Base-by-base conservation (phyloP, 345 rosid genomes). In the Aquilaria malaccensis region DNA sequence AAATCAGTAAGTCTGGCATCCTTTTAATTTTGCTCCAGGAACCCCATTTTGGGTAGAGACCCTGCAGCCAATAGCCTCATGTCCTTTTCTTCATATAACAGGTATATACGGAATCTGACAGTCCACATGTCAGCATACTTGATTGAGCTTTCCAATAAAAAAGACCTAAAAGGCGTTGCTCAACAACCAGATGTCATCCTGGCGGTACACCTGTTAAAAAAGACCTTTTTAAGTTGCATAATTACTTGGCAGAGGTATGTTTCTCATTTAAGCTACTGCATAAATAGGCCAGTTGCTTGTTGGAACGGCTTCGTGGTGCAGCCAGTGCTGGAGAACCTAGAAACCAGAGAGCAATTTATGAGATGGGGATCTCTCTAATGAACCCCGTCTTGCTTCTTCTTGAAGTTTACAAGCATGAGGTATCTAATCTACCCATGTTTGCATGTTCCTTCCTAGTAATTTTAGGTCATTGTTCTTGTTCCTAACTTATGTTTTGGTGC, bases 221-320 rank as follows among this genome's bases (percentile, higher is more conserved):
- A 62, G 22, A 60, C 61, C 46, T 65, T 50, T 12, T 22, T 37
- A 45, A 55, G 59, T 47, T 67, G 33, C 32, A 15, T 33, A 62
- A 55, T 63, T 64, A 48, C 29, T 73, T 54, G 11, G 59, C 45
- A 43, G 50, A 30, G 70, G 65, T 55, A 29, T 46, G 22, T 58
- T 70, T 52, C 65, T 45, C 53, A 51, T 63, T 22, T 48, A 65
- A 61, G 29, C 69, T 64, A 51, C 62, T 61, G 58, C 53, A 65
- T 59, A 67, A 31, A 67, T 67, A 94, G 99, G 89, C 90, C 67
- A 86, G 85, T 73, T 88, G 93, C 80, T 81, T 88, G 60, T 68
- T 94, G 77, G 99, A 90, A 72, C 70, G 99, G 67, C 86, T 94
- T 74, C 90, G 97, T 63, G 99, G 99, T 74, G 97, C 99, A 47